Conservation (phyloP, 257 asterid genomes). For the Rhazya stricta region DNA sequence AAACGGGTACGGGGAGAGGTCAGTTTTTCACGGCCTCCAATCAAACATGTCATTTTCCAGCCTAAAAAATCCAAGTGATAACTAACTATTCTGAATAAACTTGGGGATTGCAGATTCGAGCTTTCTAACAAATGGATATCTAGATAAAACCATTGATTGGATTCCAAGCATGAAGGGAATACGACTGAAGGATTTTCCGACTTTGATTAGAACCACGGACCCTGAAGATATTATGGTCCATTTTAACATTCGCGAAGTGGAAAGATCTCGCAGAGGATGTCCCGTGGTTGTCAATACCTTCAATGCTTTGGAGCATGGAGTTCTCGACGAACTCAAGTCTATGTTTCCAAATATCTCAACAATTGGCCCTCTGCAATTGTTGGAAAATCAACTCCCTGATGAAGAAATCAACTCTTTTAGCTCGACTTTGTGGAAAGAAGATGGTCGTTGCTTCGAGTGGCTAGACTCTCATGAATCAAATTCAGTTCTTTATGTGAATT, state of each 20-base stretch:
- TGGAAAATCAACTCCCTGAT: background rate
- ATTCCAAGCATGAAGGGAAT: constrained; percentile 22
- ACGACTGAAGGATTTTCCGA: constrained; percentile 32
- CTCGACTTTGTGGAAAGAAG: constrained; percentile 32
- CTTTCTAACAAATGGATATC: constrained; percentile 33
- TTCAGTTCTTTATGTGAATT: constrained; percentile 35
- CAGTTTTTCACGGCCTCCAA: too few relatives aligned
- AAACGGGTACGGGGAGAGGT: too few relatives aligned
- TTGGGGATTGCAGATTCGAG: constrained; percentile 15
- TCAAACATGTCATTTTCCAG: too few relatives aligned
- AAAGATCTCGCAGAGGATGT: constrained; percentile 23
- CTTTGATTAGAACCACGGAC: constrained; percentile 34
- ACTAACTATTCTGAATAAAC: background rate
- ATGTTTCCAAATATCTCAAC: constrained; percentile 15
- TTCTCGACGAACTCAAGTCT: constrained; percentile 11
- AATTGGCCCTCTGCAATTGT: constrained; percentile 29
- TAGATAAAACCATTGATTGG: constrained; percentile 33
- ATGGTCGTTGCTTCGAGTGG: constrained; percentile 22
- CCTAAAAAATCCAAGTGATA: too few relatives aligned
- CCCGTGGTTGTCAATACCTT: constrained; percentile 35
- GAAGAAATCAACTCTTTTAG: constrained; percentile 15
- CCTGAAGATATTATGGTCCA: background rate
- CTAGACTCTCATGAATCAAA: constrained; percentile 15
- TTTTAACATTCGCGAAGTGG: constrained; percentile 10
- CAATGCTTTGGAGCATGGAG: constrained; percentile 12